Conservation (phyloP, 371 early-diverging fungal species). For the Batkoa obscura region DNA sequence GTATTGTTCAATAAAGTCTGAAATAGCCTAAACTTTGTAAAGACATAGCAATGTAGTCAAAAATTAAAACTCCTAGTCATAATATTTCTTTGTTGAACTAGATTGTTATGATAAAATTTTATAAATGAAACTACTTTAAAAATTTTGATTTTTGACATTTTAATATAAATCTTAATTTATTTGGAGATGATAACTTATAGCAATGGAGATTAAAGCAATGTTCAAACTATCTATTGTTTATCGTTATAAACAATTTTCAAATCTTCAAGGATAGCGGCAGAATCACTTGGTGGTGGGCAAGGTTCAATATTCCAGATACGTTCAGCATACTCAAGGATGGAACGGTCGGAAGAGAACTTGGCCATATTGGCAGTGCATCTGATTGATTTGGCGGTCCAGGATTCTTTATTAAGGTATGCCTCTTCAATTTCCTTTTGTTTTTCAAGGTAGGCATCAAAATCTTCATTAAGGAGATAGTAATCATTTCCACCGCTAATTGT, state of each 20-base stretch:
- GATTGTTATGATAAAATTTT: too few relatives aligned
- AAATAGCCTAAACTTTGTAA: too few relatives aligned
- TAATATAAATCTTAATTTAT: too few relatives aligned
- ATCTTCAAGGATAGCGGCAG: neutral
- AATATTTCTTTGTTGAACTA: too few relatives aligned
- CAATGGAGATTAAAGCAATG: too few relatives aligned
- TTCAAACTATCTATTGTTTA: too few relatives aligned
- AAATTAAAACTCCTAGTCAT: too few relatives aligned
- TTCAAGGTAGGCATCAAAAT: constrained; percentile 65
- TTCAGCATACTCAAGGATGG: constrained; percentile 70
- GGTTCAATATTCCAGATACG: constrained; percentile 63
- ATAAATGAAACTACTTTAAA: too few relatives aligned
- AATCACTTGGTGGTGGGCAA: neutral
- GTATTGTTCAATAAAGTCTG: too few relatives aligned
- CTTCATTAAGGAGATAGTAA: constrained; percentile 67
- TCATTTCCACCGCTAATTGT: constrained; percentile 66
- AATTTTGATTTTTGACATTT: too few relatives aligned
- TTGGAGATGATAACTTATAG: too few relatives aligned
- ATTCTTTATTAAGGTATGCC: constrained; percentile 45
- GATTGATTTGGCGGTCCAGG: constrained; percentile 71
- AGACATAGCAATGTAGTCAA: too few relatives aligned
- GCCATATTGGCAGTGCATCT: constrained; percentile 75
- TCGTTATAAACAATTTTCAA: neutral
- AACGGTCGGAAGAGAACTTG: constrained; percentile 70
- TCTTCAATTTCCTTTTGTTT: constrained; percentile 53